These are phyloP conservation scores for Brasenia schreberi DNA, from an alignment of 164 flowering plant genomes.

Conservation along the genomic window DNA sequence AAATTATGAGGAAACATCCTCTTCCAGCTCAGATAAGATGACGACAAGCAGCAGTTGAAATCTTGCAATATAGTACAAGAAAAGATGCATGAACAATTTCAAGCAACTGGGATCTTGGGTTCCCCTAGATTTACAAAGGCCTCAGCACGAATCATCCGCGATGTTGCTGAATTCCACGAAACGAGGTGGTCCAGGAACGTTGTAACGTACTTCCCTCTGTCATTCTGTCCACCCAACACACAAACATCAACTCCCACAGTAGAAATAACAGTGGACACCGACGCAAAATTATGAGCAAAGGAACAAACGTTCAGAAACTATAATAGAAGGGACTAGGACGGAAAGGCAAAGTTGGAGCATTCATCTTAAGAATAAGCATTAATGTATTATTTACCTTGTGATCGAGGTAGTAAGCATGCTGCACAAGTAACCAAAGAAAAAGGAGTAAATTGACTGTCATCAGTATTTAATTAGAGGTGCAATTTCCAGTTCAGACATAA, in stretches of 20 bases:
- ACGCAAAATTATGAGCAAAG: too few relatives aligned
- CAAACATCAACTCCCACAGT: not conserved
- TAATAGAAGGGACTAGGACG: too few relatives aligned
- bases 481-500: not conserved
- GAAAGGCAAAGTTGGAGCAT: too few relatives aligned
- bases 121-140: conserved; percentile 85
- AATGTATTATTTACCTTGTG: conserved; percentile 40
- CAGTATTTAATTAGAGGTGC: not conserved
- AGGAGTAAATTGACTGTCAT: not conserved
- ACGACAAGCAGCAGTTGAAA: too few relatives aligned
- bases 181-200: conserved; percentile 71
- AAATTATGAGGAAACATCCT: too few relatives aligned
- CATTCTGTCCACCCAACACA: conserved; percentile 34
- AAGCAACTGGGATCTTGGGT: conserved; percentile 76
- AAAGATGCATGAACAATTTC: conserved; percentile 4
- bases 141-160: conserved; percentile 64
- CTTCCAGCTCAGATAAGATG: too few relatives aligned
- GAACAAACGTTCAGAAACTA: not conserved
- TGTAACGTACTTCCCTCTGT: conserved; percentile 47
- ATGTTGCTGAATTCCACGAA: conserved; percentile 67
- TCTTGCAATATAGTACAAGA: not conserved
- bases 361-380: not conserved
- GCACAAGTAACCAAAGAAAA: conserved; percentile 20
- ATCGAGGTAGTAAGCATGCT: conserved; percentile 88
- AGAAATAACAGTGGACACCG: not conserved